Percentiles rank a stretch among this genome's conserved stretches.
These are phyloP conservation scores for Ogataea naganishii DNA, from an alignment of 805 yeast species.

Conservation along the genomic window DNA sequence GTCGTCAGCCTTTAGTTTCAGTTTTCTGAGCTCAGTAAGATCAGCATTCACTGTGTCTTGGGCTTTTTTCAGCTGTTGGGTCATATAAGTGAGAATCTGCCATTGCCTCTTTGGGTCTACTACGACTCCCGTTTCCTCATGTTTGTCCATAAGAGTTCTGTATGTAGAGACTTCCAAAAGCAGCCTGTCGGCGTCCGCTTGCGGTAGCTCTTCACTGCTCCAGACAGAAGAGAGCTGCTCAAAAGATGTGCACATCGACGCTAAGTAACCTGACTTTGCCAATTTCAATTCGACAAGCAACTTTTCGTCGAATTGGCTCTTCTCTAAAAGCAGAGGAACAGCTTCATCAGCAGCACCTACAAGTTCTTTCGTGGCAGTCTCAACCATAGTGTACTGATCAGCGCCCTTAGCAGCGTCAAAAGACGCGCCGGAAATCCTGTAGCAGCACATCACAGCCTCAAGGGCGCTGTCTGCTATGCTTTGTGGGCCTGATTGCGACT, in stretches of 20 bases:
- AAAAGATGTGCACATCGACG: constrained; percentile 20
- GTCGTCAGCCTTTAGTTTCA: constrained; percentile 10
- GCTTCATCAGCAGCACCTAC: constrained; percentile 19
- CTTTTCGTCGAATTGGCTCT: constrained; percentile 3
- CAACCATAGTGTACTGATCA: constrained; percentile 1
- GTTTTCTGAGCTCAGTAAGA: constrained; percentile 11
- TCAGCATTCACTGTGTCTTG: constrained; percentile 23
- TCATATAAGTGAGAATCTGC: constrained; percentile 31
- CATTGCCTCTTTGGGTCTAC: constrained; percentile 23
- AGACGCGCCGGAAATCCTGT: constrained; percentile 5
- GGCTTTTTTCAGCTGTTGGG: constrained; percentile 28
- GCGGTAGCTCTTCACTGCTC: constrained; percentile 18
- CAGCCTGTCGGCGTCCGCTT: constrained; percentile 26
- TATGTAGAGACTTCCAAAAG: constrained; percentile 35
- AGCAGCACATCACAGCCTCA: constrained; percentile 13
- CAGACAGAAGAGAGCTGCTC: constrained; percentile 25
- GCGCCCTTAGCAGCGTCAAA: not conserved
- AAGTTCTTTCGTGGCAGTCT: constrained; percentile 5
- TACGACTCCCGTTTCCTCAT: constrained; percentile 5
- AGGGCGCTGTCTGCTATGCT: constrained; percentile 17
- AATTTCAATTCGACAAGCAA: constrained; percentile 23
- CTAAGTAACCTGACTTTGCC: constrained; percentile 19
- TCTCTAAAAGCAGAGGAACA: constrained; percentile 4
- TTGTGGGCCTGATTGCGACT: too few relatives aligned
- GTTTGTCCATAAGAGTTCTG: constrained; percentile 32